These are phyloP conservation scores for Rhizopogon salebrosus DNA, from an alignment of 768 basidiomycete species.

Conservation along the genomic window DNA sequence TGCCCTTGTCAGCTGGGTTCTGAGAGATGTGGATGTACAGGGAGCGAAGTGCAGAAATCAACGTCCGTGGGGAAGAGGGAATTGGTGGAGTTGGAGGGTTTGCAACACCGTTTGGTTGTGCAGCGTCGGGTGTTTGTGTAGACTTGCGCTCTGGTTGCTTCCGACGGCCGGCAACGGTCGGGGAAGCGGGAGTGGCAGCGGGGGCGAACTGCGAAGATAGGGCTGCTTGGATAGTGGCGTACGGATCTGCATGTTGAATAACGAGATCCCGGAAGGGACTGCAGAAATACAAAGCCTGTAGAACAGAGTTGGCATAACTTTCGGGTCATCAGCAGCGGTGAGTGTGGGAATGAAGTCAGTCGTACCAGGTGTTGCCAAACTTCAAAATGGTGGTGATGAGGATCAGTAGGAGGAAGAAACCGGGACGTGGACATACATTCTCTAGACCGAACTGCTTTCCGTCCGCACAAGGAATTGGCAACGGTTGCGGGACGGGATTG, in stretches of 20 bases:
- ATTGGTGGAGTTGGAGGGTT: conserved; percentile 39
- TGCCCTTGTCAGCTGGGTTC: conserved; percentile 75
- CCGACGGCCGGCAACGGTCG: conserved; percentile 35
- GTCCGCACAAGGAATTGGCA: conserved; percentile 53
- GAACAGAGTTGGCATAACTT: conserved; percentile 98
- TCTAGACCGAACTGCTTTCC: conserved; percentile 93
- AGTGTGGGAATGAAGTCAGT: conserved; percentile 4
- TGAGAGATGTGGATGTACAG: conserved; percentile 80
- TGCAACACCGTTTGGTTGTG: conserved; percentile 21
- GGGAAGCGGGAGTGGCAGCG: conserved; percentile 20
- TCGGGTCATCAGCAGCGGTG: conserved; percentile 14
- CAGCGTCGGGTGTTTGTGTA: conserved; percentile 21
- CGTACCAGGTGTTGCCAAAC: conserved; percentile 97
- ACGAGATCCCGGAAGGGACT: conserved; percentile 89
- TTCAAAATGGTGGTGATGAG: conserved; percentile 26
- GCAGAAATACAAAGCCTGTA: conserved; percentile 96
- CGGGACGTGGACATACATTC: conserved; percentile 63
- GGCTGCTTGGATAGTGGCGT: conserved; percentile 32
- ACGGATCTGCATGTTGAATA: conserved; percentile 58
- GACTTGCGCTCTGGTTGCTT: conserved; percentile 52
- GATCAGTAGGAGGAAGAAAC: neutral
- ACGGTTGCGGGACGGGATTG: conserved; percentile 20
- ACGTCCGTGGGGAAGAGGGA: conserved; percentile 59
- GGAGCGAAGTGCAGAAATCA: conserved; percentile 92
- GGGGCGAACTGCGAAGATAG: conserved; percentile 17